Base-by-base conservation (phyloP, 495 filamentous ascomycete genomes). In the Podospora appendiculata region DNA sequence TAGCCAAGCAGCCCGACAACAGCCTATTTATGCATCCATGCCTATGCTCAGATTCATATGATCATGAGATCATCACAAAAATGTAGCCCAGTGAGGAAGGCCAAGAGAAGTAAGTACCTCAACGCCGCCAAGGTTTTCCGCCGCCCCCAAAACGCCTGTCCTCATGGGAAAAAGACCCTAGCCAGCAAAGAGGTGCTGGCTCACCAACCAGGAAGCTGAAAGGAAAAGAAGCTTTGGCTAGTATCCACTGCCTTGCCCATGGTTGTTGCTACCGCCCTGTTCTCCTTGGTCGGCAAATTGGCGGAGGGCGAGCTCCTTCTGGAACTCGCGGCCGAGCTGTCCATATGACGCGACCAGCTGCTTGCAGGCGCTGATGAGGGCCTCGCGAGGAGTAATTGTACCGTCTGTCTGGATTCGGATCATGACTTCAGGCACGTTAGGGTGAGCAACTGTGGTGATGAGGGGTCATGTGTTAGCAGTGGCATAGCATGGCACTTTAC, bases 321-420 rank as follows among this genome's bases (percentile, higher is more conserved):
- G 94, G 68, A 98, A 95, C 61, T 95, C 87, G 47, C 88, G 83
- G 36, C 83, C 86, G 18, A 97, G 67, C 47, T 81, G 82, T 19
- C 80, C 85, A 52, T 94, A 76, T 50, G 90, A 82, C 48, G 79
- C 74, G 48, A 99, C 86, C 18, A 96, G 71, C 50, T 87, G 82
- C 64, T 86, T 79, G 72, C 86, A 94, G 41, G 82, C 80, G 36
- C 80, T 72, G 54, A 93, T 66, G n/a, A 99, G 73, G 0, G 91
- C 91, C 58, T 94, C 85, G 51, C 87, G 88, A 6, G 93, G 94
- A 10, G 83, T 89, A 57, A 94, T 75, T 18, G 79, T 77, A 44
- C 93, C 94, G 64, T 96, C 89, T 1, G 94, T 99, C 69, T 95
- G 89, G 43, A 97, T 78, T 47, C 94, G 90, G 48, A 99, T 80